Conservation (phyloP, 2,329 filamentous ascomycete genomes). For the Lasiodiplodia theobromae region DNA sequence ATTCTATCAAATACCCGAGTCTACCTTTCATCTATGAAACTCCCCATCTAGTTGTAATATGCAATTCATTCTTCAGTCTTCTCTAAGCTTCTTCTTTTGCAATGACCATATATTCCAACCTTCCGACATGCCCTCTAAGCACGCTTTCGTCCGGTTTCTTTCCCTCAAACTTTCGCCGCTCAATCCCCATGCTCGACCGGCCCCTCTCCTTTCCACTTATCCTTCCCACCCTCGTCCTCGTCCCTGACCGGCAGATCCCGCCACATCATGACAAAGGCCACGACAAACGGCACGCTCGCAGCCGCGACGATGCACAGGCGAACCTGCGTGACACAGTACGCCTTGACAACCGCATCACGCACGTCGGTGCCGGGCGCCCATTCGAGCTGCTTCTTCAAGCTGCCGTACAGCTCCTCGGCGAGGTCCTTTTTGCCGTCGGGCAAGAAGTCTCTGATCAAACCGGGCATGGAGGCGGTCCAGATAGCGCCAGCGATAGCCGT, state of each 20-base stretch:
- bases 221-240: constrained; percentile 16
- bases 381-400: constrained; percentile 60
- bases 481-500: constrained; percentile 65
- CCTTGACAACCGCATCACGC: constrained; percentile 47
- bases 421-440: constrained; percentile 49
- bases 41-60: neutral
- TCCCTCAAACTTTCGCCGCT: neutral
- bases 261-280: constrained; percentile 13
- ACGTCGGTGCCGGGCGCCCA: constrained; percentile 58
- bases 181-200: neutral
- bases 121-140: too few relatives aligned
- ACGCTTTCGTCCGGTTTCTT: neutral
- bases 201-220: constrained; percentile 1
- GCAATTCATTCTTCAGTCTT: neutral
- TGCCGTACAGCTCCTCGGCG: constrained; percentile 58
- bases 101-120: neutral
- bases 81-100: neutral
- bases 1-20: neutral
- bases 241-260: constrained; percentile 17
- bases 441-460: constrained; percentile 55
- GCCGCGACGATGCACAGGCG: constrained; percentile 38
- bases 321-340: constrained; percentile 41
- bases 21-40: neutral
- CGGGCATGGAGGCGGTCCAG: constrained; percentile 65
- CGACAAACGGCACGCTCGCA: neutral